Evolutionary conservation across 495 filamentous ascomycete genomes (phyloP).

Genomic region (Rusavskia elegans): DNA sequence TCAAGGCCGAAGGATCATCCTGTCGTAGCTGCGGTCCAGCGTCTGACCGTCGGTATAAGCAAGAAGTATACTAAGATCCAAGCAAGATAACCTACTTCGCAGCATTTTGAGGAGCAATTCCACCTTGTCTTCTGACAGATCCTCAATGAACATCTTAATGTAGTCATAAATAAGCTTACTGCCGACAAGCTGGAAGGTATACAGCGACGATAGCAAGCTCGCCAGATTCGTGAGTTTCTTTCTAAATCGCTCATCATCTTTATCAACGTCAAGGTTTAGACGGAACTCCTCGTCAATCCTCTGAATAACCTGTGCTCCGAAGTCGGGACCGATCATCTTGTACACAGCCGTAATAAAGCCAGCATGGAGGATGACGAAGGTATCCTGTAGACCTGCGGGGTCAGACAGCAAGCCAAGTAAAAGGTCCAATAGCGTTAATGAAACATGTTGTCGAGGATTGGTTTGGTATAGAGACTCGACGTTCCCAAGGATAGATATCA

Average conservation of each 20-base stretch:
- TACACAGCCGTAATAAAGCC: conserved; percentile 81
- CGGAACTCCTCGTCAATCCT: conserved; percentile 57
- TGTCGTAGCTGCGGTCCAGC: conserved; percentile 71
- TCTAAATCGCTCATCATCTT: conserved; percentile 24
- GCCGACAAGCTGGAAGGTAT: conserved; percentile 79
- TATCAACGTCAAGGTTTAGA: conserved; percentile 28
- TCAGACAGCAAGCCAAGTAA: conserved; percentile 65
- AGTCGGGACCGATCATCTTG: conserved; percentile 70
- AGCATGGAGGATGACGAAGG: conserved; percentile 77
- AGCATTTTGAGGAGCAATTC: conserved; percentile 79
- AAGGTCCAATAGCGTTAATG: conserved; percentile 56
- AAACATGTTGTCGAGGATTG: conserved; percentile 70
- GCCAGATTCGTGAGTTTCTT: conserved; percentile 71
- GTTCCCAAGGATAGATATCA: conserved; percentile 64
- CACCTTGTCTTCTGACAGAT: conserved; percentile 76
- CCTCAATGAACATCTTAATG: conserved; percentile 55
- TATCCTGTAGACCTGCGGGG: conserved; percentile 58
- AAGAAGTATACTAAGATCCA: background rate
- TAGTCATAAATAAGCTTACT: conserved; percentile 79
- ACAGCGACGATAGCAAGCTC: conserved; percentile 69
- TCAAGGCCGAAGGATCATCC: conserved; percentile 80
- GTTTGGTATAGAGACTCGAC: conserved; percentile 69
- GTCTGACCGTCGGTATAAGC: conserved; percentile 15
- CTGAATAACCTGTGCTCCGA: conserved; percentile 73
- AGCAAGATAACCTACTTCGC: conserved; percentile 32